Conservation (phyloP, 73 alveolate genomes). For the Diophrys sp. region DNA sequence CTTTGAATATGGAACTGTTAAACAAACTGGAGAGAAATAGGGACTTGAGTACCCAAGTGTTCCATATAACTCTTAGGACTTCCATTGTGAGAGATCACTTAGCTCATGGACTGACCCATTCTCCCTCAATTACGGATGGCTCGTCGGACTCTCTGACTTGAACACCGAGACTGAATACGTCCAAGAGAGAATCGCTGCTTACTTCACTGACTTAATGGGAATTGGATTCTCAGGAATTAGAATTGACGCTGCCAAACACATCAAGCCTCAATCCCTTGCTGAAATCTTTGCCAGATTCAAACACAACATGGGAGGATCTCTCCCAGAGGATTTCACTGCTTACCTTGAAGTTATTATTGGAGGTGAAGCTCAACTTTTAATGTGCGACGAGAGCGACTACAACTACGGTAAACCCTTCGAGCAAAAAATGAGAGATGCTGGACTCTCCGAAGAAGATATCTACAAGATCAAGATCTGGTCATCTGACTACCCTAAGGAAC, state of each 20-base stretch:
- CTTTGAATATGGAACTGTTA: constrained; percentile 59
- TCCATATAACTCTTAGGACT: constrained; percentile 86
- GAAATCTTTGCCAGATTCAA: constrained; percentile 66
- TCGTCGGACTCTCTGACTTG: constrained; percentile 73
- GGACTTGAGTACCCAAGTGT: constrained; percentile 89
- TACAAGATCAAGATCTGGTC: constrained; percentile 90
- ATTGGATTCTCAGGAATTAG: constrained; percentile 83
- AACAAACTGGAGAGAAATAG: constrained; percentile 70
- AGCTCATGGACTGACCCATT: constrained; percentile 82
- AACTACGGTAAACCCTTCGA: constrained; percentile 79
- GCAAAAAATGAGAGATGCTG: constrained; percentile 59
- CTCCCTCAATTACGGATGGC: constrained; percentile 80
- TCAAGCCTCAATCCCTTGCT: constrained; percentile 69
- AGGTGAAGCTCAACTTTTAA: constrained; percentile 81
- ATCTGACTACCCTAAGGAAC: constrained; percentile 89
- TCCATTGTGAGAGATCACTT: constrained; percentile 90
- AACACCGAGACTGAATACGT: constrained; percentile 85
- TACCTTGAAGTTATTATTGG: constrained; percentile 88
- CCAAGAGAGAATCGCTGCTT: constrained; percentile 86
- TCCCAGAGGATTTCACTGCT: constrained; percentile 86
- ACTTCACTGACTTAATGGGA: constrained; percentile 72
- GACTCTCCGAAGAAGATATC: constrained; percentile 82
- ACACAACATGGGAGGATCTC: constrained; percentile 80
- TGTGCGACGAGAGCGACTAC: constrained; percentile 78
- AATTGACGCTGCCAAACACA: constrained; percentile 87